These are phyloP conservation scores for Phytophthora pisi DNA, from an alignment of 352 stramenopile species.

Conservation along the genomic window DNA sequence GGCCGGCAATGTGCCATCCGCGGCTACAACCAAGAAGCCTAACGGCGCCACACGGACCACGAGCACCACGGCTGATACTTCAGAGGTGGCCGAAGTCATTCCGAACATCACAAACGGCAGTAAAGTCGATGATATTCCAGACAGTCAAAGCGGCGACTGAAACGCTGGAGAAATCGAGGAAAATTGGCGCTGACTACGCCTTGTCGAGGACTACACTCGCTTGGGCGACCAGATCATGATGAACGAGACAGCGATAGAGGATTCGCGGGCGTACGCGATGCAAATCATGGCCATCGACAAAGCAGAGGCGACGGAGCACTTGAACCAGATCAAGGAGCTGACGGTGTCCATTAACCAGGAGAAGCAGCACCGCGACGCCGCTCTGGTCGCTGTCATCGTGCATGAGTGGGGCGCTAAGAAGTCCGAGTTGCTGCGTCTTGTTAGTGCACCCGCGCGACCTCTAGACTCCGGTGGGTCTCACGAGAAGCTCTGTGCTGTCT, in stretches of 20 bases:
- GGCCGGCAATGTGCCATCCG: neutral
- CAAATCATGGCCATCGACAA: neutral
- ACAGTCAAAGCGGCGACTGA: neutral
- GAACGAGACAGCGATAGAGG: neutral
- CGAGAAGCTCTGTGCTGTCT: neutral
- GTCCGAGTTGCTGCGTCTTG: neutral
- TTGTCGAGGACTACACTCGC: neutral
- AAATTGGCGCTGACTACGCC: neutral
- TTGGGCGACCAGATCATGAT: neutral
- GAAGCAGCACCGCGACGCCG: neutral
- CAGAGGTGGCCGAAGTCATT: neutral
- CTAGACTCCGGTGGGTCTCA: neutral
- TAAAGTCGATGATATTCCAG: neutral
- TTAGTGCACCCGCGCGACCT: neutral
- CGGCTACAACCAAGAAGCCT: neutral
- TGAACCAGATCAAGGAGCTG: constrained; percentile 1
- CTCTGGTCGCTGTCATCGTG: neutral
- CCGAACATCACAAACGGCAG: neutral
- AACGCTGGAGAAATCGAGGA: constrained; percentile 1
- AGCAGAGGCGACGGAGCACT: neutral
- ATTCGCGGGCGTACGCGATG: neutral
- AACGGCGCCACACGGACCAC: no score
- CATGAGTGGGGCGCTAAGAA: neutral
- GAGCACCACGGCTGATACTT: neutral
- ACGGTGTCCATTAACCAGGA: neutral